phyloP scores from a whole-genome alignment of 129 eudicot genomes.

The Saussurea involucrata region DNA sequence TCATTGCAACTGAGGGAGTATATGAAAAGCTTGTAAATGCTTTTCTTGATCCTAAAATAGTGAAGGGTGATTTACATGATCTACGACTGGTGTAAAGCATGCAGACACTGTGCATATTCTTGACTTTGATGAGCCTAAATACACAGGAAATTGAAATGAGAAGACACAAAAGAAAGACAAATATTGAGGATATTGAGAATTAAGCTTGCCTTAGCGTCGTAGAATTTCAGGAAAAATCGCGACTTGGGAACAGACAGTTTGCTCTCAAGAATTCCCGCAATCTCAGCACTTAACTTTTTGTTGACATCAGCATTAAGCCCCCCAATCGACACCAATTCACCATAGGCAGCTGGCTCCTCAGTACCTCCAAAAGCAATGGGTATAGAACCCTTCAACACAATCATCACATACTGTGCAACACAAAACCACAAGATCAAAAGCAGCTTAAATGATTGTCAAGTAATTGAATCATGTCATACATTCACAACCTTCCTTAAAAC shows the following conservation, averaged over 20 bases:
- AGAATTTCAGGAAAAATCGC: constrained; percentile 78
- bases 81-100: constrained; percentile 97
- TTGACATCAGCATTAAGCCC: constrained; percentile 74
- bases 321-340: constrained; percentile 93
- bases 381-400: constrained; percentile 80
- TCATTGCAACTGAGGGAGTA: not conserved
- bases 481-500: not conserved
- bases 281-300: constrained; percentile 84
- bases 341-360: constrained; percentile 90
- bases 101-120: constrained; percentile 95
- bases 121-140: constrained; percentile 88
- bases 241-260: constrained; percentile 69
- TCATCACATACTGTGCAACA: constrained; percentile 81
- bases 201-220: constrained; percentile 74
- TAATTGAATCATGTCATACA: not conserved
- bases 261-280: constrained; percentile 69
- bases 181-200: not conserved
- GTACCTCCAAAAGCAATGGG: constrained; percentile 90
- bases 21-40: not conserved
- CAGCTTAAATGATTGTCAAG: not conserved
- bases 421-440: not conserved
- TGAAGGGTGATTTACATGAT: constrained; percentile 71
- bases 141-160: constrained; percentile 72
- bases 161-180: constrained; percentile 29
- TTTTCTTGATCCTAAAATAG: constrained; percentile 27